A percentile compares a stretch with the other conserved stretches of the same genome.
These are phyloP conservation scores for Cladobotryum mycophilum DNA, from an alignment of 2,329 filamentous ascomycete species.

Conservation along the genomic window DNA sequence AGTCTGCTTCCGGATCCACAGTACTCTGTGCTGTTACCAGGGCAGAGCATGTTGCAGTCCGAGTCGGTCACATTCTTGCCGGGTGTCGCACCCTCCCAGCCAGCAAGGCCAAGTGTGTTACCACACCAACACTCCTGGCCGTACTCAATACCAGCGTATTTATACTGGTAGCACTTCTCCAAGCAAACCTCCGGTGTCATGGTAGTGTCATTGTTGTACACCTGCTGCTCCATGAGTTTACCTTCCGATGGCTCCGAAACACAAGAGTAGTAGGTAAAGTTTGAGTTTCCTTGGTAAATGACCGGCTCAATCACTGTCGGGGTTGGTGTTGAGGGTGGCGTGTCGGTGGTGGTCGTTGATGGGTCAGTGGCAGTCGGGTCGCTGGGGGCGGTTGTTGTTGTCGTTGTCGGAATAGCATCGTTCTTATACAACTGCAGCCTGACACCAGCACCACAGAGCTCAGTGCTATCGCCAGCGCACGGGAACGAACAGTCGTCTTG, in stretches of 20 bases:
- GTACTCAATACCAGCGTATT: conserved; percentile 32
- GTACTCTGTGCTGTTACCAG: conserved; percentile 25
- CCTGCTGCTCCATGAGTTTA: conserved; percentile 24
- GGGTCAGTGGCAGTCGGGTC: conserved; percentile 1
- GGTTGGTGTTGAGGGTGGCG: conserved; percentile 25
- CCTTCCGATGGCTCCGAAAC: conserved; percentile 27
- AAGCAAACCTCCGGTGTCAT: conserved; percentile 31
- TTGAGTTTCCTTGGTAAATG: conserved; percentile 28
- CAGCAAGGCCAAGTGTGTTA: conserved; percentile 23
- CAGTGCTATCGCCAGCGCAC: conserved; percentile 25
- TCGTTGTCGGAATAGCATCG: conserved; percentile 4
- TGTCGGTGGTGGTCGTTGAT: conserved; percentile 21
- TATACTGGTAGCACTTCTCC: conserved; percentile 27
- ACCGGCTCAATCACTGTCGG: conserved; percentile 20
- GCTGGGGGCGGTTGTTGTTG: conserved; percentile 2
- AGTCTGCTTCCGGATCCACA: conserved; percentile 27
- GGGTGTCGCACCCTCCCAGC: conserved; percentile 15
- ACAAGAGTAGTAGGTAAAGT: conserved; percentile 33
- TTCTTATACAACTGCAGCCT: conserved; percentile 20
- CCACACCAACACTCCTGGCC: conserved; percentile 34
- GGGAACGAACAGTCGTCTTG: conserved; percentile 28
- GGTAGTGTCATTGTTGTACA: conserved; percentile 23
- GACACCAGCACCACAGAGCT: conserved; percentile 30
- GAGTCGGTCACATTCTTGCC: conserved; percentile 25
- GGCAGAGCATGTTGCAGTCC: conserved; percentile 29